Conservation (phyloP, 306 rosid genomes). For the Pyrus communis region DNA sequence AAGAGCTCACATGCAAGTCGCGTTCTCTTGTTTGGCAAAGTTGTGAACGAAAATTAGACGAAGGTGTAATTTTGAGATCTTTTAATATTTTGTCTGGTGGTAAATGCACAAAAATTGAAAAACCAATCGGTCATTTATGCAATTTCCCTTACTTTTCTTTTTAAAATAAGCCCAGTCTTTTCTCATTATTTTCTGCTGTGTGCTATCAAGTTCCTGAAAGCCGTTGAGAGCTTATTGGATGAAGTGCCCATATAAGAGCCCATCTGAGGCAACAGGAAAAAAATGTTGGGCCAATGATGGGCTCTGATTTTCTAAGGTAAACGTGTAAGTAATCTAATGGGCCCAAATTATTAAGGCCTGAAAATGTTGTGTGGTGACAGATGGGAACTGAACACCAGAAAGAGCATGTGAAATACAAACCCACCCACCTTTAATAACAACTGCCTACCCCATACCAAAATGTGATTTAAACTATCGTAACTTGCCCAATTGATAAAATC, state of each 20-base stretch:
- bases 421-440: conserved; percentile 15
- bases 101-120: too few relatives aligned
- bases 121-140: too few relatives aligned
- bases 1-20: not conserved
- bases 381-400: conserved; percentile 2
- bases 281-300: not conserved
- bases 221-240: not conserved
- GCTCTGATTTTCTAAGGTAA: not conserved
- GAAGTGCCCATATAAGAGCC: not conserved
- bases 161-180: not conserved
- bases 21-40: too few relatives aligned
- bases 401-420: conserved; percentile 23
- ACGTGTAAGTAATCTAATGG: not conserved
- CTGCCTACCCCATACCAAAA: conserved; percentile 10
- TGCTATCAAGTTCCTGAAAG: not conserved
- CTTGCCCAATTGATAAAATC: not conserved
- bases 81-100: too few relatives aligned
- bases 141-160: not conserved
- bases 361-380: not conserved
- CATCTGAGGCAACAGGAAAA: not conserved
- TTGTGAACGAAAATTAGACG: too few relatives aligned
- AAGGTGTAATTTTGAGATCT: not conserved
- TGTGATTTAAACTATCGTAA: conserved; percentile 6
- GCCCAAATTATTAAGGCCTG: not conserved
- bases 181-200: not conserved